Evolutionary conservation across 805 yeast genomes (phyloP).

Genomic region (Brettanomyces nanus): DNA sequence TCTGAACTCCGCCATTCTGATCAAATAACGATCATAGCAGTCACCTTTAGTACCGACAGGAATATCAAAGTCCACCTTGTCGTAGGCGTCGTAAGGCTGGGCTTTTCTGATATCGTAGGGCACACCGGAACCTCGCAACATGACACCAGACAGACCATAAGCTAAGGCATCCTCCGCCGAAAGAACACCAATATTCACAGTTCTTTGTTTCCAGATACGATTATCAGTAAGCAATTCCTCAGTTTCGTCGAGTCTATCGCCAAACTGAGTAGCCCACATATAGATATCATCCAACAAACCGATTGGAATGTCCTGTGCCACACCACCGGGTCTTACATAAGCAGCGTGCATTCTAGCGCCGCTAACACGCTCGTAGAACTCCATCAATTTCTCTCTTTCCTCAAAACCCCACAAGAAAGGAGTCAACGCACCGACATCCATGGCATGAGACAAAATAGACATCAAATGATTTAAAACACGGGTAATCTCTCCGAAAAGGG

Average conservation of each 20-base stretch:
- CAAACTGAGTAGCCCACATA: conserved; percentile 95
- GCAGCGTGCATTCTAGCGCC: conserved; percentile 90
- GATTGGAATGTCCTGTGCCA: conserved; percentile 77
- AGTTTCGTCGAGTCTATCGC: conserved; percentile 85
- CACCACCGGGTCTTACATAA: conserved; percentile 89
- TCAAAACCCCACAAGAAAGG: conserved; percentile 94
- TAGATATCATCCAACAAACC: conserved; percentile 85
- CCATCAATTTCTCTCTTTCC: conserved; percentile 90
- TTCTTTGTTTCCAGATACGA: conserved; percentile 88
- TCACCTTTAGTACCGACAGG: conserved; percentile 86
- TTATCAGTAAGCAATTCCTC: conserved; percentile 86
- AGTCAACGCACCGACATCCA: conserved; percentile 92
- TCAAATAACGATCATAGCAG: conserved; percentile 82
- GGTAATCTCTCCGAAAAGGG: conserved; percentile 81
- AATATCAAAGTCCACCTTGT: conserved; percentile 74
- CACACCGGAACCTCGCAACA: conserved; percentile 87
- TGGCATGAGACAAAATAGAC: conserved; percentile 81
- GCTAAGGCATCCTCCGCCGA: conserved; percentile 83
- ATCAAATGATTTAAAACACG: conserved; percentile 76
- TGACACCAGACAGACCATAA: conserved; percentile 75
- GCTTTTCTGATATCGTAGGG: conserved; percentile 82
- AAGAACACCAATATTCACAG: conserved; percentile 69
- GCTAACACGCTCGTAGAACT: conserved; percentile 81
- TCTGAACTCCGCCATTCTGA: conserved; percentile 88
- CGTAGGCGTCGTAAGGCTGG: conserved; percentile 88